Evolutionary conservation across 2,329 filamentous ascomycete species (phyloP), one percentile per base, ranked within the genome.

Genomic region (Ophioceras dolichostomum): DNA sequence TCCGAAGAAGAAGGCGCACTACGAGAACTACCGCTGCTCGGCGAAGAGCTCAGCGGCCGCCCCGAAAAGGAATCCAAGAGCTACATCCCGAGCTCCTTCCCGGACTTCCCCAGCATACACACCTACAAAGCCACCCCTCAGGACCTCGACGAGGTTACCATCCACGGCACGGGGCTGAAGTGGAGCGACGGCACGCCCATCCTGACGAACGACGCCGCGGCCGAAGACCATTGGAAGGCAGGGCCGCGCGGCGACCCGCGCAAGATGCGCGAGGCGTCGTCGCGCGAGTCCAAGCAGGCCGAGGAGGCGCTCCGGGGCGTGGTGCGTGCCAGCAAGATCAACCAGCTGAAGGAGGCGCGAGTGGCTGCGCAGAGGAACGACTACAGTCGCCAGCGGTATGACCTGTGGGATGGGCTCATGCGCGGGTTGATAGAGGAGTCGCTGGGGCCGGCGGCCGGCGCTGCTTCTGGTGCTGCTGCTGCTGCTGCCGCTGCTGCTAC

Each of bases 261-360:
- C 47, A 72, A 70, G 50, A 71, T 76, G 32, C 65, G 74, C 18
- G 68, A 74, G 37, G 70, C 76, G 29, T 74, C 74, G 1, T 68
- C 73, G 1, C 62, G 68, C 38, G 71, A 73, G 32, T 72, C 74
- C 8, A 69, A 74, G 45, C 73, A 76, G 43, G 74, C 70, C 3
- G 76, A 80, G 50, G 70, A 74, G 42, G 76, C 76, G 1, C 58
- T 80, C 4, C 59, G 76, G 20, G 60, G 68, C 7, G 59, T 80
- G 14, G 69, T 77, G 20, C 66, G 73, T 17, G 73, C 76, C 14
- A 73, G 71, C 39, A 79, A 79, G 53, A 69, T 74, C 46, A 71
- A 74, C 35, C 74, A 73, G 45, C 73, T 79, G 46, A 79, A 79
- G 51, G 75, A 78, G 48, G 67, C 76, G 31, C 74, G 70, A 46